Conservation (phyloP, 2,329 filamentous ascomycete species). For the Penicillium italicum region DNA sequence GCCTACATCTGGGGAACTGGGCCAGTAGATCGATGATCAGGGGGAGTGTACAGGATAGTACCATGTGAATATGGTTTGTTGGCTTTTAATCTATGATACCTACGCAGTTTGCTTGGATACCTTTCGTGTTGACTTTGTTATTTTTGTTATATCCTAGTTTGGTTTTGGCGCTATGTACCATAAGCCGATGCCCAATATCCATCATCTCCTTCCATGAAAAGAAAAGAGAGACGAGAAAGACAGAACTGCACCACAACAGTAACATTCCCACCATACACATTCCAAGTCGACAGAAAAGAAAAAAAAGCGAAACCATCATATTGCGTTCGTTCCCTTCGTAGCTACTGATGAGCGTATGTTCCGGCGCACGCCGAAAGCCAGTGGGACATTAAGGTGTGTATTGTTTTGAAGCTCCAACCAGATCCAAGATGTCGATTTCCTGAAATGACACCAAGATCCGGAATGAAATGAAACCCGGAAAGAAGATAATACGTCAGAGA, state of each 20-base stretch:
- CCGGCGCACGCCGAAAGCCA: conserved; percentile 5
- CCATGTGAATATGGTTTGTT: background rate
- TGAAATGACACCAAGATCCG: background rate
- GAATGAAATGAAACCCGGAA: background rate
- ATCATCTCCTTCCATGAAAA: background rate
- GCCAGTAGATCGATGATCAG: conserved; percentile 6
- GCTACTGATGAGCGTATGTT: conserved; percentile 18
- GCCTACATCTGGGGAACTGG: conserved; percentile 12
- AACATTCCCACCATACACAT: conserved; percentile 8
- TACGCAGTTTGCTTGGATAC: conserved; percentile 8
- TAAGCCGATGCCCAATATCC: background rate
- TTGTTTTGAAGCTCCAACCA: background rate
- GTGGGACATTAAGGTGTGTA: conserved; percentile 3
- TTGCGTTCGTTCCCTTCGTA: conserved; percentile 61
- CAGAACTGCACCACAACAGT: background rate
- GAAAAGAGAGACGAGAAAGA: background rate
- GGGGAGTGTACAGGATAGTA: background rate
- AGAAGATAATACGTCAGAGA: background rate
- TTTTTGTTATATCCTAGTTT: background rate
- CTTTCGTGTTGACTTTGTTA: conserved; percentile 6
- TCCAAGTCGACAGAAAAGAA: conserved; percentile 7
- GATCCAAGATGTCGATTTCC: background rate
- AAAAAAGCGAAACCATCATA: conserved; percentile 63
- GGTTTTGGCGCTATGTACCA: background rate
- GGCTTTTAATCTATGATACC: conserved; percentile 19